Base-by-base conservation (phyloP, 768 basidiomycete genomes). In the Crucibulum laeve region DNA sequence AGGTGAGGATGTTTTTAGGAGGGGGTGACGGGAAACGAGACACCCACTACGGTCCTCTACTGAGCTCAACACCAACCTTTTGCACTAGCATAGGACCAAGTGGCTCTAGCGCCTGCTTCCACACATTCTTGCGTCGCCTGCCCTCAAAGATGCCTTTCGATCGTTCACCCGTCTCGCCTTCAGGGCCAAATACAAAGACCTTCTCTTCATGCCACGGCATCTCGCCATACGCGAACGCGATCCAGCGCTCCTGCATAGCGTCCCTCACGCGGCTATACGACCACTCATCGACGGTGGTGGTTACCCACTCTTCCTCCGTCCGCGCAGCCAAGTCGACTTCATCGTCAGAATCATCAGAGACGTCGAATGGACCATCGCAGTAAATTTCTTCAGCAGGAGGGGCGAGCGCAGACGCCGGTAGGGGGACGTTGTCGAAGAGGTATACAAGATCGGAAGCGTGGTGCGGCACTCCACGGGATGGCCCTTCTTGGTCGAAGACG, bases 401-500 rank as follows among this genome's bases (percentile, higher is more conserved):
- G 18, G 59, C 46, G 25, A 46, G 53, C 8, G 54, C 40, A 32
- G 60, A 51, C 4, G 64, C 66, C 15, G 80, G 78, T 1, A 81
- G 65, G 5, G 83, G 80, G 23, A 82, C 74, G 48, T 79, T 88
- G 63, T 87, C 87, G 61, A 89, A 90, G 39, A 90, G 72, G 59
- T 89, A 90, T 44, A 86, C 71, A 34, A 90, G 63, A 57, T 89
- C 87, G 1, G 79, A 78, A 1, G 74, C 79, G 55, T 88, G 83
- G 54, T 87, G 86, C 2, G 85, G 78, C 15, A 77, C 58, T 11
- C 79, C 78, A 37, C 78, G 70, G 18, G 73, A 67, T 6, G 86
- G 83, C 1, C 82, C 77, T 53, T 87, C 87, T 63, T 90, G 87
- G 61, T 90, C 87, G 56, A 90, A 90, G 14, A 87, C 79, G 52